Percentiles rank a stretch among this genome's conserved stretches.
Conservation (phyloP, 352 stramenopile species). For the Globisporangium recalcitrans region DNA sequence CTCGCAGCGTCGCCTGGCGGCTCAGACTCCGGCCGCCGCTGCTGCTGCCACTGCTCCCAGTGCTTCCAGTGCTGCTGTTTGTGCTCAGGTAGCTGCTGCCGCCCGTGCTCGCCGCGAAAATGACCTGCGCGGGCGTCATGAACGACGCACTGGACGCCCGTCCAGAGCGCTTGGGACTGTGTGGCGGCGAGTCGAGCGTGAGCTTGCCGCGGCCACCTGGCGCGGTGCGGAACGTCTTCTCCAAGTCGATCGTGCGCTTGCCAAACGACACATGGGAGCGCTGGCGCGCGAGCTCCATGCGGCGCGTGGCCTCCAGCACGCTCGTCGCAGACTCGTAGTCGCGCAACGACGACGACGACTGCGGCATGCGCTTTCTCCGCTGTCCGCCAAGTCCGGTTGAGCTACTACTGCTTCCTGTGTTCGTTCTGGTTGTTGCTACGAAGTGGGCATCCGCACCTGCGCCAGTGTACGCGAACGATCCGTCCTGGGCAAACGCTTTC, state of each 20-base stretch:
- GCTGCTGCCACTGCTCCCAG: slow-evolving; percentile 6
- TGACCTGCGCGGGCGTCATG: slow-evolving; percentile 24
- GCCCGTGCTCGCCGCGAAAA: slow-evolving; percentile 18
- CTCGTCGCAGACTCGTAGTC: slow-evolving; percentile 44
- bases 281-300: slow-evolving; percentile 44
- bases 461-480: slow-evolving; percentile 14
- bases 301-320: slow-evolving; percentile 32
- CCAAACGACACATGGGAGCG: slow-evolving; percentile 47
- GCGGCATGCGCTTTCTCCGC: slow-evolving; percentile 12
- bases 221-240: slow-evolving; percentile 52
- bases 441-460: neutral
- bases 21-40: slow-evolving; percentile 7
- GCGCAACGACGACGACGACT: slow-evolving; percentile 17
- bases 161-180: slow-evolving; percentile 8
- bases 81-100: slow-evolving; percentile 17
- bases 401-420: neutral
- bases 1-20: slow-evolving; percentile 18
- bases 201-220: slow-evolving; percentile 37
- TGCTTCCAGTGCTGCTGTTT: slow-evolving; percentile 10
- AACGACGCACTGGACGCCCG: slow-evolving; percentile 21
- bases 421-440: neutral
- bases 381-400: neutral
- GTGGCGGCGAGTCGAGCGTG: slow-evolving; percentile 24
- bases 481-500: slow-evolving; percentile 13
- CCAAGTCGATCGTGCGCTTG: slow-evolving; percentile 38